Conservation (phyloP, 2,329 filamentous ascomycete genomes). For the Epichloe bromicola region DNA sequence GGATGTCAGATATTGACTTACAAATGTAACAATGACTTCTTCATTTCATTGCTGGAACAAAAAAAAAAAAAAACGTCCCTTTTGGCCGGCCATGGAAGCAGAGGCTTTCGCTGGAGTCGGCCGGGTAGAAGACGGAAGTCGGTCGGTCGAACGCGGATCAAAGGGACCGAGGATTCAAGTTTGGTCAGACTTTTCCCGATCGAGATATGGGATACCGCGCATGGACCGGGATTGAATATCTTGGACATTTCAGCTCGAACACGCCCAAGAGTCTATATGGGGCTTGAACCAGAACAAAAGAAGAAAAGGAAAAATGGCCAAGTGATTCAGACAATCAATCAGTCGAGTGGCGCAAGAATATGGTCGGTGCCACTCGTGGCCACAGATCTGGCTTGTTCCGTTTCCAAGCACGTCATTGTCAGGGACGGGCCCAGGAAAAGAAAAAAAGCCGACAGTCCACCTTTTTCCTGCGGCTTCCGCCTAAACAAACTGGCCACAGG, state of each 20-base stretch:
- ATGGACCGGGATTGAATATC: neutral
- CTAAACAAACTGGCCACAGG: too few species aligned
- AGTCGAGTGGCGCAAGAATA: neutral
- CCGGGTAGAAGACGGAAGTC: conserved; percentile 1
- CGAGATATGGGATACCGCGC: neutral
- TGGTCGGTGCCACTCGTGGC: neutral
- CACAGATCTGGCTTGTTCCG: neutral
- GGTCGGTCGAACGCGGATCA: neutral
- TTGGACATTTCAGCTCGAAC: too few species aligned
- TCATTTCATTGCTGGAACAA: neutral
- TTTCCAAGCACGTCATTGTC: conserved; percentile 7
- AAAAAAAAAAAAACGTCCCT: neutral
- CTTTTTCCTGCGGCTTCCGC: neutral
- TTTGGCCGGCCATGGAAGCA: neutral
- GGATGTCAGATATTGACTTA: too few species aligned
- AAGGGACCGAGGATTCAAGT: neutral
- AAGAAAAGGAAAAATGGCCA: too few species aligned
- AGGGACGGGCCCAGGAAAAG: conserved; percentile 1
- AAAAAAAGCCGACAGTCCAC: neutral
- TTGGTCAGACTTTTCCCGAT: neutral
- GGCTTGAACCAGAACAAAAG: too few species aligned
- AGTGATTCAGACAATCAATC: too few species aligned
- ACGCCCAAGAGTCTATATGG: too few species aligned
- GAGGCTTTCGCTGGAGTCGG: neutral
- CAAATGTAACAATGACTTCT: too few species aligned